Base-by-base conservation (phyloP, 2,329 filamentous ascomycete genomes). In the Gaeumannomyces tritici region DNA sequence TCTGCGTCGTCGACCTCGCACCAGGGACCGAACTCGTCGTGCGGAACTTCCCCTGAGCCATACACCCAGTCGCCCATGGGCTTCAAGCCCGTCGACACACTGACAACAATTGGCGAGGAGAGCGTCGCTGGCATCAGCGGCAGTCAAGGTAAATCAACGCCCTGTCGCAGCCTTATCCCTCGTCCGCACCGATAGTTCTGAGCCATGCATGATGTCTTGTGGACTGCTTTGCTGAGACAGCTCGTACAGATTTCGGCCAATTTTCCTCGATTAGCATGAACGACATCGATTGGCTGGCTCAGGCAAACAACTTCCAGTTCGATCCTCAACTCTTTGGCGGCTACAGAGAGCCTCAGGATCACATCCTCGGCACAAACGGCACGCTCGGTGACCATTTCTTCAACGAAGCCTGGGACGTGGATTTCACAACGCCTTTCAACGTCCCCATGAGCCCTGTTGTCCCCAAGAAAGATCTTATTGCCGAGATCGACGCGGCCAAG, bases 321-420 rank as follows among this genome's bases (percentile, higher is more conserved):
- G 93, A 98, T 65, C 93, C 95, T 0, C 87, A 95, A 62, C 80
- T 98, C 5, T 98, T 97, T 73, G 90, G 89, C 62, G 90, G 92
- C 68, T 98, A 97, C 75, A 88, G 95, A 61, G 95, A 99, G 70
- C 87, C 91, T 0, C 91, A 96, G 70, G 89, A 91, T 63, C 93
- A 88, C 62, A 82, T 96, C 18, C 76, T 96, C 24, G 85, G 86
- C 11, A 90, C 96, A 67, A 90, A 91, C 62, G 31, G 57, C 26
- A 35, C n/a, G 7, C 57, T 59, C 13, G 28, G 51, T 11, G 89
- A 86, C 65, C 80, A 73, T 63, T 83, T 86, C 68, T 86, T 86
- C 74, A 84, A 84, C 67, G 93, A 96, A 68, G 89, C 91, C 18
- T 89, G 96, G 71, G 88, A 93, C 21, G 78, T 86, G 26, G 93